Evolutionary conservation across 2,329 filamentous ascomycete genomes (phyloP).

Genomic region (Colletotrichum noveboracense): DNA sequence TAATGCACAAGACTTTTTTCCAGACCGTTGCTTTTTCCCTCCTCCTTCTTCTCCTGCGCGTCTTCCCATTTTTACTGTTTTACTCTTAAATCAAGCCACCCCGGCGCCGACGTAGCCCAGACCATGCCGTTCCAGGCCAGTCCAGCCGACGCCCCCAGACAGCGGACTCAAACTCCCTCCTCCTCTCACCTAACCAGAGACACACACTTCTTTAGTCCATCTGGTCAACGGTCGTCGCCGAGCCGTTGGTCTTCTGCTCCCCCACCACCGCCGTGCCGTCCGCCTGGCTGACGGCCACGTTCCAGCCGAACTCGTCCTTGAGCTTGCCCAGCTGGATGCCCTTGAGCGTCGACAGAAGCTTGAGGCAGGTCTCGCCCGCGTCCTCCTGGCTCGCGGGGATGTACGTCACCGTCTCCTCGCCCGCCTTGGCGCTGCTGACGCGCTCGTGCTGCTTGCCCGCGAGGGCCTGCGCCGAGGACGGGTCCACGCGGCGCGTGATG

Average conservation of each 20-base stretch:
- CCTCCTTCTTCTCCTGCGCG: not conserved
- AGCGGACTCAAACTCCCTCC: not conserved
- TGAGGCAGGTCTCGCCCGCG: conserved; percentile 74
- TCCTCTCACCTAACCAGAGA: not conserved
- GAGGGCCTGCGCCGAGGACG: conserved; percentile 44
- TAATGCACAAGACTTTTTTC: not conserved
- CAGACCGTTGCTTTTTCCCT: not conserved
- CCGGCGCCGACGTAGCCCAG: not conserved
- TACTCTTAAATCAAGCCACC: not conserved
- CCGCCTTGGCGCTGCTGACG: conserved; percentile 38
- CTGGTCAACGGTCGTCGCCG: conserved; percentile 34
- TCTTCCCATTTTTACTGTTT: not conserved
- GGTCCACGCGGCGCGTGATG: conserved; percentile 70
- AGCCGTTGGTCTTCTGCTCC: conserved; percentile 25
- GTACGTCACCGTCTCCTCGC: conserved; percentile 59
- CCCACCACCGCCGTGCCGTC: conserved; percentile 47
- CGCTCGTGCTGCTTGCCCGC: conserved; percentile 39
- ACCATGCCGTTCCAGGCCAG: not conserved
- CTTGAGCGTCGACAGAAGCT: conserved; percentile 78
- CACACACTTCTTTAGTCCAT: conserved; percentile 29
- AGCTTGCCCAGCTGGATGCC: conserved; percentile 85
- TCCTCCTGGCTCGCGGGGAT: conserved; percentile 64
- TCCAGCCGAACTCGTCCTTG: conserved; percentile 80
- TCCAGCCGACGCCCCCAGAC: not conserved
- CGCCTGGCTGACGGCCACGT: conserved; percentile 48